These are phyloP conservation scores for Xerocomellus amylosporus DNA, from an alignment of 768 basidiomycete species.

Conservation along the genomic window DNA sequence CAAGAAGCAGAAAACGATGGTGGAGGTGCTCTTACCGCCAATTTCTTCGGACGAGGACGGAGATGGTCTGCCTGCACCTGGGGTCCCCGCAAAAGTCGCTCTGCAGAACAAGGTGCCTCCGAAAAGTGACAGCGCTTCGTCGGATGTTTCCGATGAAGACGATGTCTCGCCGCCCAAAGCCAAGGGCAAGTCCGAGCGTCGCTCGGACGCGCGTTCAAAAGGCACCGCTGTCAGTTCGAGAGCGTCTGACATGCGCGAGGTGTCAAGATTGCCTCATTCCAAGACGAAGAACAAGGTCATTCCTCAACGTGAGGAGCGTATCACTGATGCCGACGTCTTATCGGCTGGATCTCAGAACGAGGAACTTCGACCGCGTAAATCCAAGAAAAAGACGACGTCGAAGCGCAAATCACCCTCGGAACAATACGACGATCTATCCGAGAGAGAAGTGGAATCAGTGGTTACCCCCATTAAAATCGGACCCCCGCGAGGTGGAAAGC, in stretches of 20 bases:
- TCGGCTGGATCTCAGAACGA: constrained; percentile 2
- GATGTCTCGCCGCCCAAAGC: constrained; percentile 1
- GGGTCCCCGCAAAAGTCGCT: background rate
- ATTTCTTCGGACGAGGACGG: constrained; percentile 14
- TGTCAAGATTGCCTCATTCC: background rate
- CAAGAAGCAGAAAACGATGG: constrained; percentile 20
- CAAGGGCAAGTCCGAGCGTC: background rate
- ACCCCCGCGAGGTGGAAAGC: constrained; percentile 26
- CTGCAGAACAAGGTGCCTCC: background rate
- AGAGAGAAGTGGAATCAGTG: background rate
- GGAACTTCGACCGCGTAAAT: background rate
- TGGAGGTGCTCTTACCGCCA: constrained; percentile 8
- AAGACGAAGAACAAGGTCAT: background rate
- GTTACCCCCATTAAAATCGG: constrained; percentile 19
- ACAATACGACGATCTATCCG: background rate
- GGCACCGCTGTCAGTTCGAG: background rate
- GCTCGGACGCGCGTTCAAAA: background rate
- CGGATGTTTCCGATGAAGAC: constrained; percentile 1
- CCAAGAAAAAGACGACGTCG: background rate
- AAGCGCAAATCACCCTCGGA: background rate
- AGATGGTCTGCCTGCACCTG: background rate
- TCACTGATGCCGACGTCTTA: background rate
- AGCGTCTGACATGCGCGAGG: background rate
- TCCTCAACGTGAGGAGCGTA: background rate
- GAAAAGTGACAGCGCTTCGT: background rate